Evolutionary conservation across 1,284 basidiomycete genomes (phyloP).

Genomic region (Sparassis latifolia): DNA sequence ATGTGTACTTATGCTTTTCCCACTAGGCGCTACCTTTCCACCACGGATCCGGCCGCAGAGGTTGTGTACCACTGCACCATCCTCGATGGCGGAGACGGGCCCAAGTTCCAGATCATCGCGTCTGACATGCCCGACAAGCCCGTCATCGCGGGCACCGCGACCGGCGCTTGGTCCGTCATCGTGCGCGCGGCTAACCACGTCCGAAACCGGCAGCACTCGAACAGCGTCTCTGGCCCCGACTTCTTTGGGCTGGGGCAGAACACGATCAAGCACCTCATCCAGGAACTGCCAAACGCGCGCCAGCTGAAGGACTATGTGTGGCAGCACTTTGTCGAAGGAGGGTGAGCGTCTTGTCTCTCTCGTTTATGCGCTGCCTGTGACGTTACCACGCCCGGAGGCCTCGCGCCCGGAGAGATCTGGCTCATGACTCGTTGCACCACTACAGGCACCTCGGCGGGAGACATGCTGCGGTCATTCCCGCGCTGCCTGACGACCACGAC

Average conservation of each 20-base stretch:
- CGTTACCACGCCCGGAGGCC: neutral
- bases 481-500: constrained; percentile 59
- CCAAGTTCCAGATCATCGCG: constrained; percentile 74
- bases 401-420: too few species aligned
- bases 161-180: constrained; percentile 76
- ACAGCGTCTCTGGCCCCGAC: constrained; percentile 79
- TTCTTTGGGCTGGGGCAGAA: constrained; percentile 81
- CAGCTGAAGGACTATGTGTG: constrained; percentile 71
- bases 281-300: constrained; percentile 67
- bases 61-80: constrained; percentile 78
- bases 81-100: constrained; percentile 72
- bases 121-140: constrained; percentile 59
- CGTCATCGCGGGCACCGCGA: constrained; percentile 75
- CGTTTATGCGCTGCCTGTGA: constrained; percentile 3
- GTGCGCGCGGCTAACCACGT: constrained; percentile 74
- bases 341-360: constrained; percentile 40
- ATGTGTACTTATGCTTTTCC: neutral
- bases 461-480: constrained; percentile 72
- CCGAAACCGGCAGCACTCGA: constrained; percentile 71
- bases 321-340: constrained; percentile 77
- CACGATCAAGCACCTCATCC: constrained; percentile 79
- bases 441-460: constrained; percentile 64
- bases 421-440: neutral
- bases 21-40: constrained; percentile 67
- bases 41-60: constrained; percentile 53